These are phyloP conservation scores for Conticribra weissflogii DNA, from an alignment of 108 stramenopile species.

Conservation along the genomic window DNA sequence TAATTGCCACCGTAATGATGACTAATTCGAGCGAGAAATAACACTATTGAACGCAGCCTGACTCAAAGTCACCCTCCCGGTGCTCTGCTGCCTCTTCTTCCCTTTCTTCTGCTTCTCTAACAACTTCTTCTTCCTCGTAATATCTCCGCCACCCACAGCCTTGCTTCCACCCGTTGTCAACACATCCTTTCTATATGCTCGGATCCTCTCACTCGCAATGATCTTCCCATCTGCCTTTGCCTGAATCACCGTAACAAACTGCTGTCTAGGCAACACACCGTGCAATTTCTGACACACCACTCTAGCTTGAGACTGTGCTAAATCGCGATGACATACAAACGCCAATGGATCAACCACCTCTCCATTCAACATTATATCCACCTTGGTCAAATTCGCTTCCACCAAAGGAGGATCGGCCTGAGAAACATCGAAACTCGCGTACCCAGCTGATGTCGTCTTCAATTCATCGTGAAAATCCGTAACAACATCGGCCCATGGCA, in stretches of 20 bases:
- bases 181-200: conserved; percentile 97
- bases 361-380: conserved; percentile 94
- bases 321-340: conserved; percentile 90
- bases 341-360: conserved; percentile 92
- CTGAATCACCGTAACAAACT: conserved; percentile 98
- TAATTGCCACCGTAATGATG: too few species aligned
- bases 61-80: conserved; percentile 91
- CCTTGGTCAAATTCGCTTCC: conserved; percentile 86
- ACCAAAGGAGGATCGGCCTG: conserved; percentile 71
- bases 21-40: conserved; percentile 52
- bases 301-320: conserved; percentile 76
- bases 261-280: conserved; percentile 93
- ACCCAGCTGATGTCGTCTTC: conserved; percentile 81
- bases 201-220: conserved; percentile 83
- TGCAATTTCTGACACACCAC: conserved; percentile 91
- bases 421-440: conserved; percentile 75
- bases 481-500: conserved; percentile 94
- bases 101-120: conserved; percentile 98
- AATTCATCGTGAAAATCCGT: conserved; percentile 86
- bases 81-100: conserved; percentile 94
- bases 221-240: conserved; percentile 92
- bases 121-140: conserved; percentile 97
- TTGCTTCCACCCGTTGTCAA: conserved; percentile 93
- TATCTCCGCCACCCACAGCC: conserved; percentile 96
- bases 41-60: conserved; percentile 97